Base-by-base conservation (phyloP, 768 basidiomycete species). In the Collybiopsis luxurians region DNA sequence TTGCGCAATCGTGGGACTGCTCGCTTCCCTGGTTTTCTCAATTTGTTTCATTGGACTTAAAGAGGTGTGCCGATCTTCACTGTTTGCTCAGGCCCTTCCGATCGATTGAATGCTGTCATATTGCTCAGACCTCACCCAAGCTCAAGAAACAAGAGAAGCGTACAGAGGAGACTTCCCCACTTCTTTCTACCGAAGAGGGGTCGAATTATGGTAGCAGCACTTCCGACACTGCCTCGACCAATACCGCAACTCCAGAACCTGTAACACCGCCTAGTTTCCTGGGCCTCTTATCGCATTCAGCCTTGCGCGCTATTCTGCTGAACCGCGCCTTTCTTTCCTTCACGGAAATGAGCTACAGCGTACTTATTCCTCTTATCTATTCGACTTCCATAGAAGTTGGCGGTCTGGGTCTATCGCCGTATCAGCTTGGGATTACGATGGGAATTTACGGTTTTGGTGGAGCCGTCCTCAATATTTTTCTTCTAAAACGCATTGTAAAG, bases 341-440 rank as follows among this genome's bases (percentile, higher is more conserved):
- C 50, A 47, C 63, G 19, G 68, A 71, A 39, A 68, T 67, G 63
- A 50, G 63, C 13, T 61, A 65, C 45, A 60, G 64, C 36, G 66
- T 63, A 21, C 62, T 73, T 17, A 51, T 66, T 21, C 66, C 63
- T 15, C 57, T 69, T 3, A 62, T 69, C 55, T 65, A 63, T 46
- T 76, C 80, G 30, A 84, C 82, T 0, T 81, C 85, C 4, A 67
- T 77, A 51, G 68, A 65, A 11, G 69, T 75, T 11, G 83, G 84
- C 26, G 83, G 83, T 0, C 76, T 84, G 27, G 81, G 80, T 4
- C 67, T 86, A 26, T 66, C 70, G 26, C 79, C 84, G 4, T 73
- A 73, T 17, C 59, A 64, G 12, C 85, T 85, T 30, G 84, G 84
- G 12, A 69, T 71, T 34, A 77, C 80, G 31, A 74, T 81, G 24